Percentiles rank a stretch among this genome's conserved stretches.
Evolutionary conservation across 345 rosid species (phyloP).

Genomic region (Aquilaria yunnanensis): DNA sequence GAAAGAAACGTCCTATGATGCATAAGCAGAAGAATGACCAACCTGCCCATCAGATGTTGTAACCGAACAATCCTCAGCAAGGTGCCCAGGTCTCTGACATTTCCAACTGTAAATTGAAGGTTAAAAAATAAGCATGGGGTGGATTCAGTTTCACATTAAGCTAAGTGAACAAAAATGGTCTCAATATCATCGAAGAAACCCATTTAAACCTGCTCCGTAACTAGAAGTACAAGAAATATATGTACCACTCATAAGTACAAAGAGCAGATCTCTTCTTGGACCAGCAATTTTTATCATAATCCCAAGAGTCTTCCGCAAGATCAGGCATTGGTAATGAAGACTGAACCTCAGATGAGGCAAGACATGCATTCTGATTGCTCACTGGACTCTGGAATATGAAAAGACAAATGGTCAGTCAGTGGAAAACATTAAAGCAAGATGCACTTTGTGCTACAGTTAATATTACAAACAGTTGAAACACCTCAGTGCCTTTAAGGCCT

Average conservation of each 20-base stretch:
- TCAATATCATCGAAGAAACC: background rate
- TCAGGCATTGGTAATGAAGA: conserved; percentile 19
- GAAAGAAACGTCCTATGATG: background rate
- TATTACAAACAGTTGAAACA: conserved; percentile 12
- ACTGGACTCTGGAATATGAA: conserved; percentile 26
- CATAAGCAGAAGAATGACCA: conserved; percentile 4
- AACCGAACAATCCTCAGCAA: conserved; percentile 59
- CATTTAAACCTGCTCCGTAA: conserved; percentile 3
- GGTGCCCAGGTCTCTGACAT: conserved; percentile 71
- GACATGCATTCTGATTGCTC: conserved; percentile 14
- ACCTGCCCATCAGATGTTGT: conserved; percentile 34
- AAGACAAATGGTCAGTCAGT: background rate
- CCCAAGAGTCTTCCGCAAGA: conserved; percentile 44
- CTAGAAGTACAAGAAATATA: conserved; percentile 1
- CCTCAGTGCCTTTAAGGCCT: conserved; percentile 36
- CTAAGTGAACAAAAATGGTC: too few relatives aligned
- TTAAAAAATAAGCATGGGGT: background rate
- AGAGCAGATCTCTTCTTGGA: conserved; percentile 49
- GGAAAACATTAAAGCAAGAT: conserved; percentile 5
- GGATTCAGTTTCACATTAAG: too few relatives aligned
- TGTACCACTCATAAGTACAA: conserved; percentile 56
- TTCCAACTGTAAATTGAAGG: conserved; percentile 38
- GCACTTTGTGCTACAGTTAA: background rate
- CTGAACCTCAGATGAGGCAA: conserved; percentile 18
- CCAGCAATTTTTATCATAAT: conserved; percentile 41